Evolutionary conservation across 1,284 basidiomycete genomes (phyloP), one percentile per base, ranked within the genome.

Genomic region (Waitea zeae): DNA sequence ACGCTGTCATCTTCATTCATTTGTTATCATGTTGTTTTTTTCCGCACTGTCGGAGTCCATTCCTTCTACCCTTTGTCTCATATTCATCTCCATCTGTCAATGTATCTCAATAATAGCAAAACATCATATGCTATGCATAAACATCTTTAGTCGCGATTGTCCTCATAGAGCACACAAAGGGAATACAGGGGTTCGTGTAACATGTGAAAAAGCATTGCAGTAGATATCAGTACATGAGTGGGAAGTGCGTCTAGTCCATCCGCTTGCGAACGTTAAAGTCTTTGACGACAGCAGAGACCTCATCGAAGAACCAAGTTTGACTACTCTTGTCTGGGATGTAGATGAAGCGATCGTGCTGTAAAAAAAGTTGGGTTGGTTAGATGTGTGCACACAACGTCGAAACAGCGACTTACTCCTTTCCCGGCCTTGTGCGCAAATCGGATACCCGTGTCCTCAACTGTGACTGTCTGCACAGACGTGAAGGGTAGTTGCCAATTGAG

Each of bases 401-500:
- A n/a, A n/a, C n/a, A n/a, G n/a, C n/a, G n/a, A n/a, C n/a, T n/a
- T n/a, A n/a, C n/a, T n/a, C n/a, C 76, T 44, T 61, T 69, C 37
- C 79, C 80, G 3, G 61, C 56, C 46, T 81, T 84, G 55, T 82
- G 71, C 7, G 78, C 74, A 49, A 98, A 80, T 4, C 77, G 75
- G 46, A 97, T 84, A 1, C 90, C 90, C 6, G 72, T 83, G 47
- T 87, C 75, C 50, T 95, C 90, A 22, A 88, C 74, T 2, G 78
- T 84, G 31, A 98, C 77, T 19, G 83, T 86, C 50, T 83, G 79
- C 3, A 98, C 71, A 44, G 88, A 78, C 13, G 72, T 72, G 46
- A 98, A 78, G 0, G 87, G 75, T 13, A 97, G 65, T 45, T 97
- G 90, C 93, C 93, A 98, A 30, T 84, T 77, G 4, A 93, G 70